Conservation (phyloP, 78 protist species). For the Cavenderia fasciculata region DNA sequence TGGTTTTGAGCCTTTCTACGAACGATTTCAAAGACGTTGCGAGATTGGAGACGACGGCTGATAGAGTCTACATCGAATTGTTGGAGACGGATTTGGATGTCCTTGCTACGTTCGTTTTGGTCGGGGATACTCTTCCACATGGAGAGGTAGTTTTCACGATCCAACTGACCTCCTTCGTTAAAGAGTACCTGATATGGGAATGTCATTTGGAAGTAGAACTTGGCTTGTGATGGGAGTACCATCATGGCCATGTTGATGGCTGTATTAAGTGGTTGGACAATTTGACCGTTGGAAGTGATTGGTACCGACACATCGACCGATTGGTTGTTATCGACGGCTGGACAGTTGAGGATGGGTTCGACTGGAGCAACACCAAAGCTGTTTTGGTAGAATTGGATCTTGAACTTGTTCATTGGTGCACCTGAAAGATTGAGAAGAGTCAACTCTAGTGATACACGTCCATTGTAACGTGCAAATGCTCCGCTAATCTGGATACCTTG, state of each 20-base stretch:
- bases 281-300: neutral
- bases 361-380: constrained; percentile 75
- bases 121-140: constrained; percentile 71
- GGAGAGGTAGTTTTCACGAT: constrained; percentile 58
- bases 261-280: constrained; percentile 18
- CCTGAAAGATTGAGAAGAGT: constrained; percentile 35
- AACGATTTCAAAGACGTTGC: constrained; percentile 65
- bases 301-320: constrained; percentile 38
- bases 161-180: constrained; percentile 48
- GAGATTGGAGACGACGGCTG: neutral
- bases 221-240: constrained; percentile 56
- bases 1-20: constrained; percentile 47
- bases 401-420: constrained; percentile 42
- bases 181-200: constrained; percentile 46
- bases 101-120: constrained; percentile 31
- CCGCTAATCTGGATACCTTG: constrained; percentile 65
- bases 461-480: constrained; percentile 62
- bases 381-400: constrained; percentile 78
- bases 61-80: constrained; percentile 29
- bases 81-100: constrained; percentile 35
- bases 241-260: constrained; percentile 62
- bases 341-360: constrained; percentile 54
- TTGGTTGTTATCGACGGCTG: constrained; percentile 33
- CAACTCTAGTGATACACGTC: constrained; percentile 59
- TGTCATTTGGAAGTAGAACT: constrained; percentile 67